Evolutionary conservation across 139 green algal species (phyloP).

Genomic region (Closterium sp.): DNA sequence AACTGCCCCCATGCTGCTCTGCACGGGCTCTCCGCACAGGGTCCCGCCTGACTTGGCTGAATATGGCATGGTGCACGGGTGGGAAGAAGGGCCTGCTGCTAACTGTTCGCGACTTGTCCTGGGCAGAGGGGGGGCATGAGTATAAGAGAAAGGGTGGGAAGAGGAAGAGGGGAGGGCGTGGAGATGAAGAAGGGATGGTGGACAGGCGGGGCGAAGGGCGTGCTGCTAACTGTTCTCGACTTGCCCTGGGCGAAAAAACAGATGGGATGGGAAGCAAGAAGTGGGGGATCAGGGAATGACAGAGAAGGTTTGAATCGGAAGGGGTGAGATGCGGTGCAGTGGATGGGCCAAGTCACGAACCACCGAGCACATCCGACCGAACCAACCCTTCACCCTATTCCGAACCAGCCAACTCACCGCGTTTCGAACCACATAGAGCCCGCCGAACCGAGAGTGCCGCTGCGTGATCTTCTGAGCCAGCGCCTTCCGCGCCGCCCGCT

Average conservation of each 20-base stretch:
- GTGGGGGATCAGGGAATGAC: no score
- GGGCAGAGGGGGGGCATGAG: no score
- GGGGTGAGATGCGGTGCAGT: no score
- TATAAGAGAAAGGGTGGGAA: no score
- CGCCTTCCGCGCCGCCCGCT: background rate
- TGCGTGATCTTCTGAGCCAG: background rate
- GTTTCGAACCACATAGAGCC: background rate
- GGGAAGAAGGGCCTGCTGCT: background rate
- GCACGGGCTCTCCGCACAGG: no score
- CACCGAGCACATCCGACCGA: no score
- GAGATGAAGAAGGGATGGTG: background rate
- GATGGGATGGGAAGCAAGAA: no score
- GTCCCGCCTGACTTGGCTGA: background rate
- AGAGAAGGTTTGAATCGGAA: no score
- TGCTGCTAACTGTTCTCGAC: background rate
- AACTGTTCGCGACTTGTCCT: background rate
- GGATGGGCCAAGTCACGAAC: no score
- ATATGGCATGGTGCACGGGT: background rate
- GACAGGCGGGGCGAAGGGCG: background rate
- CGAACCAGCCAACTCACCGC: background rate
- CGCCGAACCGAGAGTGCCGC: background rate
- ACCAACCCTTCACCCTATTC: no score
- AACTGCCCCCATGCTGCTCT: no score
- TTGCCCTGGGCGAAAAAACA: background rate
- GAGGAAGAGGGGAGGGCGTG: no score